These are phyloP conservation scores for Kwoniella dendrophila DNA, from an alignment of 768 basidiomycete genomes.

Conservation along the genomic window DNA sequence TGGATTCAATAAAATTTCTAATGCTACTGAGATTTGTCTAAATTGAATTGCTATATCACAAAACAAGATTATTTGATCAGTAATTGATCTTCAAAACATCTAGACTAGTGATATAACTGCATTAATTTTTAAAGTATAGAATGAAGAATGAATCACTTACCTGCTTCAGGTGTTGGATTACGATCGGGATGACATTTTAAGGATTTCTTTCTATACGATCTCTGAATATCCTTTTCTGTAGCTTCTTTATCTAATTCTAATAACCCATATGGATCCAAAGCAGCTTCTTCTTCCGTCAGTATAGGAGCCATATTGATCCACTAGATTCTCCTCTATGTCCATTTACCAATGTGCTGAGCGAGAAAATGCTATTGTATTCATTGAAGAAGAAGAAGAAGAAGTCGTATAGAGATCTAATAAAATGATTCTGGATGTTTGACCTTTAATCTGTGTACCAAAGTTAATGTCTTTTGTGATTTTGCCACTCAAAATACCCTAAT, in stretches of 20 bases:
- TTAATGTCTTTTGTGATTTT: slow-evolving; percentile 1
- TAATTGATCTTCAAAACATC: neutral
- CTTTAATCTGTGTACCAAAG: neutral
- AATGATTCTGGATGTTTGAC: neutral
- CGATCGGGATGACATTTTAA: slow-evolving; percentile 54
- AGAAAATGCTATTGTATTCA: too few relatives aligned
- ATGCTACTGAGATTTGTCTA: slow-evolving; percentile 43
- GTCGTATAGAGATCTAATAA: too few relatives aligned
- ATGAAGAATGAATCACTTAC: slow-evolving; percentile 5
- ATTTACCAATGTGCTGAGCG: too few relatives aligned
- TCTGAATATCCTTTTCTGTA: slow-evolving; percentile 47
- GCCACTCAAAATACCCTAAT: neutral
- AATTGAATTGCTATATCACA: slow-evolving; percentile 39
- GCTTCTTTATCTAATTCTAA: slow-evolving; percentile 37
- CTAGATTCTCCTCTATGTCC: too few relatives aligned
- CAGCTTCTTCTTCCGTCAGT: slow-evolving; percentile 48
- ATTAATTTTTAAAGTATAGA: neutral
- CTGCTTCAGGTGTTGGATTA: slow-evolving; percentile 36
- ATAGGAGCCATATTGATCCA: slow-evolving; percentile 51
- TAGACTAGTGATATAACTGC: neutral
- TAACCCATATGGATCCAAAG: slow-evolving; percentile 46
- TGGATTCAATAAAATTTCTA: slow-evolving; percentile 43
- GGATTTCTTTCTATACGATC: slow-evolving; percentile 44
- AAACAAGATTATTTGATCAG: neutral
- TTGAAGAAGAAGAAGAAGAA: too few relatives aligned